Evolutionary conservation across 495 filamentous ascomycete species (phyloP).

Genomic region (Neurospora cerealis): DNA sequence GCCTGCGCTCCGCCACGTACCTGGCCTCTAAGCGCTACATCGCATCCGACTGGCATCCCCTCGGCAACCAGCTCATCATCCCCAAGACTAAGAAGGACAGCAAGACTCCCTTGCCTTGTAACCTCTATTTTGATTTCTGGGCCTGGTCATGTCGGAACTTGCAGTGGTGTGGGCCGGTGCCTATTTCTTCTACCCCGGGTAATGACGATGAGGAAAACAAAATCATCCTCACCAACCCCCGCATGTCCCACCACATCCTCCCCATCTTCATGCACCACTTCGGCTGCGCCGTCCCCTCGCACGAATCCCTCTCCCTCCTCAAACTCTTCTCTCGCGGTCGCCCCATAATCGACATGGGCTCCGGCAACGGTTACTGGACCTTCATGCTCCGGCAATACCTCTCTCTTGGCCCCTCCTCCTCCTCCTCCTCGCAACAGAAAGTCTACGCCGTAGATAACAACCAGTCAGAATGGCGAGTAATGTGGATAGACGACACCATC

Average conservation of each 20-base stretch:
- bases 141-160: conserved; percentile 33
- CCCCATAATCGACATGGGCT: conserved; percentile 35
- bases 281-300: conserved; percentile 48
- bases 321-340: conserved; percentile 29
- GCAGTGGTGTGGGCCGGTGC: conserved; percentile 43
- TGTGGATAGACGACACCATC: conserved; percentile 50
- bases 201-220: conserved; percentile 1
- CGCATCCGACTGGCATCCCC: conserved; percentile 15
- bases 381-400: conserved; percentile 43
- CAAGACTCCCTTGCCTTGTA: conserved; percentile 15
- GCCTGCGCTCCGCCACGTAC: conserved; percentile 37
- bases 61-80: not conserved
- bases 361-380: conserved; percentile 57
- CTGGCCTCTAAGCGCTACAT: conserved; percentile 34
- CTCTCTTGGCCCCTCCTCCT: conserved; percentile 13
- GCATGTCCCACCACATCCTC: conserved; percentile 43
- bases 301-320: conserved; percentile 43
- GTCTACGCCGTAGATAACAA: conserved; percentile 40
- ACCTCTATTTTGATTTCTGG: conserved; percentile 52
- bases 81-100: conserved; percentile 3
- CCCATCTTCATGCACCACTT: conserved; percentile 61
- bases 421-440: not conserved
- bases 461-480: conserved; percentile 43
- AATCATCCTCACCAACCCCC: conserved; percentile 9
- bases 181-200: conserved; percentile 1